phyloP scores from a whole-genome alignment of 208 protist species.

The Naegleria lovaniensis region DNA sequence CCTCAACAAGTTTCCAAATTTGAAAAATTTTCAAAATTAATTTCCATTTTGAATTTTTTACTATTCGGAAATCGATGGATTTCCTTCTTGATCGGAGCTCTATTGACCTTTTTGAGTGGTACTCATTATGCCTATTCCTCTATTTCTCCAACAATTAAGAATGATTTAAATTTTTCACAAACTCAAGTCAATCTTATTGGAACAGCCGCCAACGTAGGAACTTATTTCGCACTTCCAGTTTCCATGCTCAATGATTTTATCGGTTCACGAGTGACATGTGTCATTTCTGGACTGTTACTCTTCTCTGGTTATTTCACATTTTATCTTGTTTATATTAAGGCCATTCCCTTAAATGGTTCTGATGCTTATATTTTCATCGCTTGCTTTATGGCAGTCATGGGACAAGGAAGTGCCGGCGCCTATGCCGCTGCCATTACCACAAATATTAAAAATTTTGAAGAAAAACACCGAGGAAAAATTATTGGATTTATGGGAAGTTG shows the following conservation, averaged over 20 bases:
- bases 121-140: not conserved
- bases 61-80: not conserved
- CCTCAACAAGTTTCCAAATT: too few relatives aligned
- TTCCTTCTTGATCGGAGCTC: not conserved
- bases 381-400: not conserved
- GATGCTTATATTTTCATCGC: not conserved
- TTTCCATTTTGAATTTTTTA: not conserved
- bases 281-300: not conserved
- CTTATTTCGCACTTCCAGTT: not conserved
- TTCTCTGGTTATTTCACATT: not conserved
- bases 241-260: not conserved
- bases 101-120: not conserved
- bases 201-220: not conserved
- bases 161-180: not conserved
- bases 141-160: not conserved
- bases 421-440: not conserved
- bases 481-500: not conserved
- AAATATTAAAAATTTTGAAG: not conserved
- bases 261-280: not conserved
- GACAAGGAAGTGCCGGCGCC: not conserved
- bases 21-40: too few relatives aligned
- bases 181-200: conserved; percentile 2
- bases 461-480: not conserved
- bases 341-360: not conserved
- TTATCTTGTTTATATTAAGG: not conserved